A percentile compares a stretch with the other conserved stretches of the same genome.
Evolutionary conservation across 331 rosid species (phyloP).

Genomic region (Quercus lobata): DNA sequence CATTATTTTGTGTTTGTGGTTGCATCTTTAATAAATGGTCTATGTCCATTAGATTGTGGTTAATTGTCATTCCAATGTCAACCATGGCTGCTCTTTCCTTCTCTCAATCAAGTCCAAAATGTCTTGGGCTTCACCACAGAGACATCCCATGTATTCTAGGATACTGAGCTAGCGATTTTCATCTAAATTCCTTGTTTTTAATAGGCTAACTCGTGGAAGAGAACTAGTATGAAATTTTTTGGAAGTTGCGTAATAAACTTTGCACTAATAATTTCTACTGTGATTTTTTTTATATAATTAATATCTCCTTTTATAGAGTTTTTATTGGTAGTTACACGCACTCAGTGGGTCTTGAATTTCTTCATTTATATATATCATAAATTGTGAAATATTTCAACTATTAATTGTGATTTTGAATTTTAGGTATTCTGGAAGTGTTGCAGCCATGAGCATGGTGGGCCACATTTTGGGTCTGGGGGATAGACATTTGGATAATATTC

Average conservation of each 20-base stretch:
- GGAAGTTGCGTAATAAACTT: background rate
- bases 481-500: slow-evolving; percentile 91
- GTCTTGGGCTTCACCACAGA: background rate
- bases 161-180: background rate
- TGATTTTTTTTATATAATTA: background rate
- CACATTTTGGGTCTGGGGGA: slow-evolving; percentile 95
- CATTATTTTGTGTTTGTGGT: background rate
- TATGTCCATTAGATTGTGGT: background rate
- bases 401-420: slow-evolving; percentile 20
- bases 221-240: background rate
- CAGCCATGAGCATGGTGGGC: slow-evolving; percentile 98
- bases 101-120: background rate
- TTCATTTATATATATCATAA: background rate
- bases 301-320: background rate
- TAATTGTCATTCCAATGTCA: background rate
- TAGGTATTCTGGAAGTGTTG: slow-evolving; percentile 95
- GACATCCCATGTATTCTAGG: background rate
- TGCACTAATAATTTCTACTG: background rate
- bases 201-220: background rate
- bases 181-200: background rate
- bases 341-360: background rate
- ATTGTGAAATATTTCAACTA: slow-evolving; percentile 11
- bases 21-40: background rate
- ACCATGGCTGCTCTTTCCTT: background rate
- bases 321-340: too few species aligned